Evolutionary conservation across 768 basidiomycete genomes (phyloP).

Genomic region (Cantharellus anzutake): DNA sequence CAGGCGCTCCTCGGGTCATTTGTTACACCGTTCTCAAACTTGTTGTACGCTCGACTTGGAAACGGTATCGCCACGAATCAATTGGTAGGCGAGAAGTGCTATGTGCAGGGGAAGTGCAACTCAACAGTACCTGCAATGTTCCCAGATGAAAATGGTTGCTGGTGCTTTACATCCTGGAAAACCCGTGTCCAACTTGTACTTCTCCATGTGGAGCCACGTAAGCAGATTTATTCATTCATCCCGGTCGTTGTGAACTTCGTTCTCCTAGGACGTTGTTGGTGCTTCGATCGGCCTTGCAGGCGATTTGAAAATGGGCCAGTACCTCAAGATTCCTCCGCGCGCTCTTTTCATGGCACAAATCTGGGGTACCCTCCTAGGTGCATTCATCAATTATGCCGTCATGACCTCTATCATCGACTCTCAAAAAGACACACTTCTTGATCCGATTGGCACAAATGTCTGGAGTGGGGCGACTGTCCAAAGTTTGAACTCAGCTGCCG

Average conservation of each 20-base stretch:
- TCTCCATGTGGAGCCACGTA: slow-evolving; percentile 12
- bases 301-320: slow-evolving; percentile 20
- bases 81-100: slow-evolving; percentile 12
- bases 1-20: slow-evolving; percentile 9
- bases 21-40: slow-evolving; percentile 33
- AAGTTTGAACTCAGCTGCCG: slow-evolving; percentile 34
- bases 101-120: no score
- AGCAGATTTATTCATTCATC: neutral
- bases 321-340: slow-evolving; percentile 48
- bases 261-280: neutral
- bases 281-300: slow-evolving; percentile 27
- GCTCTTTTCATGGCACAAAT: slow-evolving; percentile 45
- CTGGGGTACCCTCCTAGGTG: slow-evolving; percentile 41
- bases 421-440: slow-evolving; percentile 23
- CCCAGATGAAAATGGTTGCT: slow-evolving; percentile 8
- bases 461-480: slow-evolving; percentile 39
- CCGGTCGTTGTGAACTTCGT: neutral
- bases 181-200: slow-evolving; percentile 52
- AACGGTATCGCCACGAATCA: slow-evolving; percentile 40
- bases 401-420: slow-evolving; percentile 19
- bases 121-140: neutral
- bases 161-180: slow-evolving; percentile 18
- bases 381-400: slow-evolving; percentile 21
- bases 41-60: slow-evolving; percentile 39
- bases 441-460: slow-evolving; percentile 36